These are phyloP conservation scores for Saprolegnia parasitica DNA, from an alignment of 352 stramenopile species.

Conservation along the genomic window DNA sequence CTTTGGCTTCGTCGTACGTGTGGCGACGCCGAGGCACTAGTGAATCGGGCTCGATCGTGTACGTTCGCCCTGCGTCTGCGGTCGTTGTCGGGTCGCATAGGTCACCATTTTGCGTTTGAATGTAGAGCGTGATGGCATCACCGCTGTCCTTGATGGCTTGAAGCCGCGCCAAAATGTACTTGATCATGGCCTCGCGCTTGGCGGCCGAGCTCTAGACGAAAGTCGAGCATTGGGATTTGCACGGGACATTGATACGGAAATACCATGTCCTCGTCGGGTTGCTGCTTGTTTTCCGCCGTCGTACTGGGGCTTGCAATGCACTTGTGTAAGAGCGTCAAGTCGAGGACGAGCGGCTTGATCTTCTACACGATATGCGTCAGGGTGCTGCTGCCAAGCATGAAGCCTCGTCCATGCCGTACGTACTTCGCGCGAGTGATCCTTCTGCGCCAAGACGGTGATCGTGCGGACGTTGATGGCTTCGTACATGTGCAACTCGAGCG, in stretches of 20 bases:
- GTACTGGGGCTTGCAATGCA: conserved; percentile 37
- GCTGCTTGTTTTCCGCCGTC: conserved; percentile 18
- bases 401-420: no score
- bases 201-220: conserved; percentile 4
- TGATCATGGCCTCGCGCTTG: conserved; percentile 43
- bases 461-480: conserved; percentile 64
- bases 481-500: conserved; percentile 77
- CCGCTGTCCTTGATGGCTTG: conserved; percentile 52
- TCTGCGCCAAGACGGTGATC: conserved; percentile 60
- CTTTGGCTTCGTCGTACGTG: conserved; percentile 75
- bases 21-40: conserved; percentile 54
- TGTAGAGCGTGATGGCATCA: conserved; percentile 43
- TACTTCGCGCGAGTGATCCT: conserved; percentile 40
- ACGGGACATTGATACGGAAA: not conserved
- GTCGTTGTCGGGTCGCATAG: conserved; percentile 44
- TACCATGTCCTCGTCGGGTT: conserved; percentile 29
- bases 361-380: conserved; percentile 29
- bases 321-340: conserved; percentile 47
- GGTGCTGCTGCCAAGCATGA: not conserved
- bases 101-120: conserved; percentile 68
- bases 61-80: conserved; percentile 19
- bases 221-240: no score
- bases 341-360: conserved; percentile 50
- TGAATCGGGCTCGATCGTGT: conserved; percentile 48
- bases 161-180: conserved; percentile 69